Evolutionary conservation across 345 rosid species (phyloP).

Genomic region (Bruguiera gymnorhiza): DNA sequence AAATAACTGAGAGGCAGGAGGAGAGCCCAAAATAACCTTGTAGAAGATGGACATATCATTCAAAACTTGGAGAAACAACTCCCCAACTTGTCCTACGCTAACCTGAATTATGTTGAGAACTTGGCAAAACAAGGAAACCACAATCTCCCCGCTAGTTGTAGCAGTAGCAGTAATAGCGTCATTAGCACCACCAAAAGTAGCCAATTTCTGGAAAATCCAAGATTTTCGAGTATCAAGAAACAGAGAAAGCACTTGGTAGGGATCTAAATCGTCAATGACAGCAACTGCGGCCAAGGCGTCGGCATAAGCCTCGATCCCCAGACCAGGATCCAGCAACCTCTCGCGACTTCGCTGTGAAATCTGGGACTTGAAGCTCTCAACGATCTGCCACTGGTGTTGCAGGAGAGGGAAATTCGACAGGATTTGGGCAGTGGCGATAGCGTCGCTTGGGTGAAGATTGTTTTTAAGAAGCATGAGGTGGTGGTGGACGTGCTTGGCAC

Average conservation of each 20-base stretch:
- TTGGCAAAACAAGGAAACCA: constrained; percentile 64
- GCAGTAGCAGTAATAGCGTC: constrained; percentile 15
- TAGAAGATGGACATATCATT: constrained; percentile 91
- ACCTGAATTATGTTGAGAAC: constrained; percentile 73
- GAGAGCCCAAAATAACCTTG: constrained; percentile 73
- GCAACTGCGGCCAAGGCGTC: constrained; percentile 90
- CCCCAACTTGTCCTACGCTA: constrained; percentile 84
- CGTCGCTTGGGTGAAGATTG: neutral
- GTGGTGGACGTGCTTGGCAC: constrained; percentile 77
- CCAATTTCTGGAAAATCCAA: constrained; percentile 74
- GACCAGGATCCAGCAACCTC: constrained; percentile 67
- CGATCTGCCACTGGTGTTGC: constrained; percentile 98
- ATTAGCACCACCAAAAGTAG: constrained; percentile 36
- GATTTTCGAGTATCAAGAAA: constrained; percentile 75
- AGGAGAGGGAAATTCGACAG: constrained; percentile 76
- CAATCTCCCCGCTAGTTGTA: constrained; percentile 17
- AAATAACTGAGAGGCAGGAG: constrained; percentile 89
- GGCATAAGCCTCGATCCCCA: constrained; percentile 57
- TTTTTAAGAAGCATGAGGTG: constrained; percentile 24
- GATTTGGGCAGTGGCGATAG: constrained; percentile 21
- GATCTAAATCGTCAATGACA: constrained; percentile 76
- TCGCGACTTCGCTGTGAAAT: constrained; percentile 92
- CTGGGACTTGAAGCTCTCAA: constrained; percentile 91
- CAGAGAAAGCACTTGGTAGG: constrained; percentile 57
- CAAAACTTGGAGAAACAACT: constrained; percentile 80